Evolutionary conservation across 192 early-diverging fungal species (phyloP).

Genomic region (Coemansia aciculifera): DNA sequence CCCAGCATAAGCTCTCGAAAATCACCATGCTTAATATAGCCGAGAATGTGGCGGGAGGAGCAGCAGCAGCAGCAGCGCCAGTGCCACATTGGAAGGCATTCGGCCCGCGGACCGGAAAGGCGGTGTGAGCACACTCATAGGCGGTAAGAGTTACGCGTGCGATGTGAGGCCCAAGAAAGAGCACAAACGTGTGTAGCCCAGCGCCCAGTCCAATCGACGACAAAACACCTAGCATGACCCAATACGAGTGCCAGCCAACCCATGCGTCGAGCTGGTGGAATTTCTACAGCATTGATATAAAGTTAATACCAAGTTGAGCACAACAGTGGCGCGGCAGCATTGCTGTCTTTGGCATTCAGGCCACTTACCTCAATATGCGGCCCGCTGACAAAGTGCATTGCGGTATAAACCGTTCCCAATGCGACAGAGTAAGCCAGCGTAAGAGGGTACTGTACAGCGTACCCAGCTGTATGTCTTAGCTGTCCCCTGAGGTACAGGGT

Average conservation of each 20-base stretch:
- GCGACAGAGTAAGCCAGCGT: slow-evolving; percentile 41
- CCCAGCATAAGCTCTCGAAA: slow-evolving; percentile 88
- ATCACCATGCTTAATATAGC: slow-evolving; percentile 70
- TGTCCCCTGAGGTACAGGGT: slow-evolving; percentile 34
- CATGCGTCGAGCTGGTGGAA: slow-evolving; percentile 58
- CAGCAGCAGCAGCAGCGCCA: slow-evolving; percentile 14
- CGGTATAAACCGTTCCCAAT: slow-evolving; percentile 31
- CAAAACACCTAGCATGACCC: slow-evolving; percentile 80
- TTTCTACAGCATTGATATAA: background rate
- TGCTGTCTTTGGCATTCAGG: background rate
- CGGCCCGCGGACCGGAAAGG: slow-evolving; percentile 73
- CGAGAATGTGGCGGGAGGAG: slow-evolving; percentile 57
- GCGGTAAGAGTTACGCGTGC: slow-evolving; percentile 88
- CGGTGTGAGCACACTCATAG: slow-evolving; percentile 71
- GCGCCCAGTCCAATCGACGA: slow-evolving; percentile 93
- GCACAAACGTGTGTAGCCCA: slow-evolving; percentile 91
- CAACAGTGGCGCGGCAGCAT: background rate
- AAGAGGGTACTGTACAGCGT: slow-evolving; percentile 38
- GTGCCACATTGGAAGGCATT: slow-evolving; percentile 55
- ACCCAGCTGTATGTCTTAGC: slow-evolving; percentile 18
- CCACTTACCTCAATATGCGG: slow-evolving; percentile 31
- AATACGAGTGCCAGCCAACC: slow-evolving; percentile 84
- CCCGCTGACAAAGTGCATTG: slow-evolving; percentile 42
- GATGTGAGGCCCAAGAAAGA: slow-evolving; percentile 92
- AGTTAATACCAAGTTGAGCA: background rate